These are phyloP conservation scores for Ceriops tagal DNA, from an alignment of 345 rosid species.

Conservation along the genomic window DNA sequence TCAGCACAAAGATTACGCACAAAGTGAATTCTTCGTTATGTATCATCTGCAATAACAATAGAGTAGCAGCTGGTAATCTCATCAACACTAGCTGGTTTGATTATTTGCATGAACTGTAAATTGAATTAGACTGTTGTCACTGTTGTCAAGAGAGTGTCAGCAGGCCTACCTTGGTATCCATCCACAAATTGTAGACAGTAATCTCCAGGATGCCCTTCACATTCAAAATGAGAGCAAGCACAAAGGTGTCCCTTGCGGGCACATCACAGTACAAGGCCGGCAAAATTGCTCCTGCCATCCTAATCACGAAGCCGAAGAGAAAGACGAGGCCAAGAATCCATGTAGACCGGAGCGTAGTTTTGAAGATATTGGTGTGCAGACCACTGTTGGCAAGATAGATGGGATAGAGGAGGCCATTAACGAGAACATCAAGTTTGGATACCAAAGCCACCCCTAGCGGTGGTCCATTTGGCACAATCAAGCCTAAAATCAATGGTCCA, in stretches of 20 bases:
- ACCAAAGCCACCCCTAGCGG: slow-evolving; percentile 14
- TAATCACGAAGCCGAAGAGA: not conserved
- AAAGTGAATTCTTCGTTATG: not conserved
- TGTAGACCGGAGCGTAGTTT: not conserved
- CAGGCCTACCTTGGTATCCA: slow-evolving; percentile 3
- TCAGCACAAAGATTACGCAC: slow-evolving; percentile 6
- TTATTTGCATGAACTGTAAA: no score
- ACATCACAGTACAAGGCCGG: not conserved
- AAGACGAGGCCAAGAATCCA: not conserved
- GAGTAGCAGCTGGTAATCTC: not conserved
- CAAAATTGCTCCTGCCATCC: not conserved
- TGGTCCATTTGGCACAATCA: slow-evolving; percentile 12
- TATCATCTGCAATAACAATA: slow-evolving; percentile 10
- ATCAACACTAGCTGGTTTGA: no score
- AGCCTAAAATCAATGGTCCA: slow-evolving; percentile 9
- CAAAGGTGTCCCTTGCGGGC: slow-evolving; percentile 4
- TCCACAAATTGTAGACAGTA: slow-evolving; percentile 10
- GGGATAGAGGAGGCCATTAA: slow-evolving; percentile 9
- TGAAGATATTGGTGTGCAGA: slow-evolving; percentile 1
- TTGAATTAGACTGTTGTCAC: not conserved
- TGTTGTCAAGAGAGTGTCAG: not conserved
- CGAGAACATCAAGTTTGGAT: not conserved
- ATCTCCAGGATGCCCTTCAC: slow-evolving; percentile 9
- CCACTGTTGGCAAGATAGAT: slow-evolving; percentile 12
- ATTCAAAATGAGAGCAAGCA: slow-evolving; percentile 8